Percentiles rank a stretch among this genome's conserved stretches.
Evolutionary conservation across 1,284 basidiomycete species (phyloP).

Genomic region (Sphagnurus paluster): DNA sequence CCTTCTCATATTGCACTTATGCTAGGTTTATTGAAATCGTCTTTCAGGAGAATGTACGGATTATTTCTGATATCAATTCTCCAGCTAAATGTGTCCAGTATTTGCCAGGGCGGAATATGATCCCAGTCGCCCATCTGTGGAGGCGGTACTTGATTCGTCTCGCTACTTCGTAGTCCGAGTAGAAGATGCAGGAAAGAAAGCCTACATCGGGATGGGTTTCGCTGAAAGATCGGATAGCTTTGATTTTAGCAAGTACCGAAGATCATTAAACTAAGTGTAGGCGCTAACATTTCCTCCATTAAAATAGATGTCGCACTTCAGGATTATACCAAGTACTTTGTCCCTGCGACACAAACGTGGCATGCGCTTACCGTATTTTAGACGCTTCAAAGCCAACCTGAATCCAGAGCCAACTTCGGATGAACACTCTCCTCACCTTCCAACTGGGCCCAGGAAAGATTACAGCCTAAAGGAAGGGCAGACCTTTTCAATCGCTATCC

Average conservation of each 20-base stretch:
- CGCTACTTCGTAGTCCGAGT: constrained; percentile 95
- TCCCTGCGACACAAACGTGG: constrained; percentile 3
- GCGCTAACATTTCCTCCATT: constrained; percentile 8
- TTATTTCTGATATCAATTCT: constrained; percentile 6
- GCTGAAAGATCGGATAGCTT: constrained; percentile 90
- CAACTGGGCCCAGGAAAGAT: constrained; percentile 86
- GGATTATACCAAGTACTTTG: constrained; percentile 83
- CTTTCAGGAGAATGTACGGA: constrained; percentile 57
- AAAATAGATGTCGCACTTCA: constrained; percentile 88
- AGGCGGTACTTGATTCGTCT: constrained; percentile 94
- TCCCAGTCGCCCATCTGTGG: constrained; percentile 79
- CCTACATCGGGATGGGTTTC: constrained; percentile 95
- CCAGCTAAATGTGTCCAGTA: constrained; percentile 43
- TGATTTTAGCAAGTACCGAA: constrained; percentile 77
- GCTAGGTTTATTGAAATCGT: too few species aligned
- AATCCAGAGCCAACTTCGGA: constrained; percentile 52
- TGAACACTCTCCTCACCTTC: constrained; percentile 56
- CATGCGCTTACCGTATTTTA: too few species aligned
- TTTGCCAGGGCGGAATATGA: constrained; percentile 94
- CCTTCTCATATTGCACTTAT: too few species aligned
- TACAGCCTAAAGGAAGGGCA: constrained; percentile 96
- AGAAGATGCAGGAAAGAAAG: constrained; percentile 84
- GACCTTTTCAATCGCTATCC: constrained; percentile 91
- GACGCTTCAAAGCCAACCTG: constrained; percentile 60
- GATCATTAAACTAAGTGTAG: constrained; percentile 1